These are phyloP conservation scores for Micromonas commoda DNA, from an alignment of 139 green algal genomes.

Conservation along the genomic window DNA sequence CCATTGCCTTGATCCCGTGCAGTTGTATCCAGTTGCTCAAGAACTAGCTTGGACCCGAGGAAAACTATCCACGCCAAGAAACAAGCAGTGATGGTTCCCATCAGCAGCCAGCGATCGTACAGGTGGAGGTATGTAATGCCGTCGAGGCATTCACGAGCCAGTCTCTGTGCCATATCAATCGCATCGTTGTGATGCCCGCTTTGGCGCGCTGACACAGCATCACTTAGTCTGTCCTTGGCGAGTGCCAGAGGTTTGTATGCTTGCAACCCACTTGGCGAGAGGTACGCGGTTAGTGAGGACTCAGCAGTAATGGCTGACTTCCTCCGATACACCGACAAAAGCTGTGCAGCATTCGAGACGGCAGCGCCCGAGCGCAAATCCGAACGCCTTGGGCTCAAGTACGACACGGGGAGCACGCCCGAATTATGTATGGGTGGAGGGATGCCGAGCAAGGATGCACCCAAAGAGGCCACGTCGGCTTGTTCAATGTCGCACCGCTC, in stretches of 20 bases:
- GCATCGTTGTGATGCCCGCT: background rate
- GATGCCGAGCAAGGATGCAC: conserved; percentile 1
- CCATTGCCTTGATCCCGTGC: too few species aligned
- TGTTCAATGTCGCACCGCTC: conserved; percentile 38
- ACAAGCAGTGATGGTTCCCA: background rate
- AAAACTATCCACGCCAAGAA: conserved; percentile 36
- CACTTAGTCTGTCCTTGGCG: background rate
- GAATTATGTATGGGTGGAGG: conserved; percentile 2
- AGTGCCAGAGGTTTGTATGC: background rate
- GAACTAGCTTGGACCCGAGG: conserved; percentile 1
- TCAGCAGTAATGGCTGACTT: background rate
- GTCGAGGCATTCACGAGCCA: background rate
- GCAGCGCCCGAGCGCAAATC: conserved; percentile 22
- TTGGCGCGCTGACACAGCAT: background rate
- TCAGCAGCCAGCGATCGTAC: conserved; percentile 34
- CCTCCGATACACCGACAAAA: conserved; percentile 6
- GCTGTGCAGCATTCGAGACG: conserved; percentile 23
- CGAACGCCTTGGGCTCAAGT: background rate
- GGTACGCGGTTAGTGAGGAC: background rate
- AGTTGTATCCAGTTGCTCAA: too few species aligned
- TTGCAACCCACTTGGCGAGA: background rate
- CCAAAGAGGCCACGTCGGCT: conserved; percentile 1
- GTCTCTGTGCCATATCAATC: background rate
- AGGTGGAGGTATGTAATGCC: conserved; percentile 26
- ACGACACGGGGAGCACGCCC: conserved; percentile 14